Base-by-base conservation (phyloP, 148 eudicot genomes). In the Diospyros lotus region DNA sequence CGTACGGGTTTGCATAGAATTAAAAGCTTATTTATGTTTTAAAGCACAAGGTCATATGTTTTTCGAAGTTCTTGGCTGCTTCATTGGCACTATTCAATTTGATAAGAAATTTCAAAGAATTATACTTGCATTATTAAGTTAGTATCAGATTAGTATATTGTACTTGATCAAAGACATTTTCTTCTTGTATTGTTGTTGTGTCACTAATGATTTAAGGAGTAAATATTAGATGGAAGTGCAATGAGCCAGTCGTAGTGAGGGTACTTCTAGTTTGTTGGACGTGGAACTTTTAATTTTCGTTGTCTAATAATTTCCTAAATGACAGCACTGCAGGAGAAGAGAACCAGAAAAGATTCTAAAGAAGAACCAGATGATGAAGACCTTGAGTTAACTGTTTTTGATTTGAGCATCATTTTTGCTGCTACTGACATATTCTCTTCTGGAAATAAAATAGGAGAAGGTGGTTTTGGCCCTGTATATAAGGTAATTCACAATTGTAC, bases 401-500 rank as follows among this genome's bases (percentile, higher is more conserved):
- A 82, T 58, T 6, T 75, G 38, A 50, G 12, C 39, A 71, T 70
- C 13, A 58, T 78, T 64, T 17, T 71, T 42, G 72, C 64, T 68
- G 82, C 82, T 6, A 81, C 87, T 10, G 15, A 81, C 59, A 70
- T 73, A 39, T 84, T 81, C 62, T 71, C 80, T 45, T 73, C 65
- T 7, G 55, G 2, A 28, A 79, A 84, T 46, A 74, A 73, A 81
- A 75, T 84, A 45, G 87, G 87, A 45, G 58, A 79, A 69, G 87
- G 85, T 55, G 87, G 87, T 50, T 84, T 84, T 67, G 85, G 87
- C 58, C 78, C 78, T 39, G 87, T 84, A 18, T 84, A 84, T 66
- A 84, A 82, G 85, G 87, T 84, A 76, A 62, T 45, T 75, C 64
- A 18, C 41, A n/a, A 13, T 5, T 59, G 11, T 15, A 45, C 48